Conservation (phyloP, 2,329 filamentous ascomycete genomes). For the Decorospora gaudefroyi region DNA sequence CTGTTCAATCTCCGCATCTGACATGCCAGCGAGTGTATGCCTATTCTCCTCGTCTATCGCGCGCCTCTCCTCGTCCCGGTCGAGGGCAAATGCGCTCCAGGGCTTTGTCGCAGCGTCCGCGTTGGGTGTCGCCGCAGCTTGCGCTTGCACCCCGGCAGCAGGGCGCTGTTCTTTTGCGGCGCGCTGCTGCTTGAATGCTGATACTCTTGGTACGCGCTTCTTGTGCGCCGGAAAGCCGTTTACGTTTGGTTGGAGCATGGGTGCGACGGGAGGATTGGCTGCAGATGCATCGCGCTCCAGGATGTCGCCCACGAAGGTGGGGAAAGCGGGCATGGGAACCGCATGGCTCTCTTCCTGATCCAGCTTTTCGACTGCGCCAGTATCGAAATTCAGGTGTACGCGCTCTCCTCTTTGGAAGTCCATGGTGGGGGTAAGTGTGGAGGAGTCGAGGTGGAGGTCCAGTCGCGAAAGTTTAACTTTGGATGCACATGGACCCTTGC, state of each 20-base stretch:
- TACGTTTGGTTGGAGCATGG: conserved; percentile 59
- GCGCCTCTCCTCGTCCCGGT: conserved; percentile 62
- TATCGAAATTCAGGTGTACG: conserved; percentile 64
- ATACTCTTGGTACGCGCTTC: conserved; percentile 68
- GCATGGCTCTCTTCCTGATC: conserved; percentile 27
- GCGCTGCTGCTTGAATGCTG: conserved; percentile 77
- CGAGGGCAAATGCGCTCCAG: conserved; percentile 19
- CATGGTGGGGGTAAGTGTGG: conserved; percentile 30
- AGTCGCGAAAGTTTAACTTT: conserved; percentile 4
- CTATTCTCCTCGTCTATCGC: conserved; percentile 84
- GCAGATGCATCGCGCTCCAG: conserved; percentile 70
- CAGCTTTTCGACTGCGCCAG: conserved; percentile 54
- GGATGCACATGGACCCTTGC: conserved; percentile 7
- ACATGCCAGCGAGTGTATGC: conserved; percentile 75
- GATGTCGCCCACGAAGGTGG: conserved; percentile 70
- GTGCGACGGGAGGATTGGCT: conserved; percentile 66
- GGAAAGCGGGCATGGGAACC: conserved; percentile 21
- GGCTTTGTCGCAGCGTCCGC: conserved; percentile 19
- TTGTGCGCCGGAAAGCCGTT: conserved; percentile 90
- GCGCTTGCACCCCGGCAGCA: too few species aligned
- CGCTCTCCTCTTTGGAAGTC: conserved; percentile 62
- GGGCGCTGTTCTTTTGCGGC: conserved; percentile 40
- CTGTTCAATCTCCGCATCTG: conserved; percentile 75
- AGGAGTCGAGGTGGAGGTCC: conserved; percentile 5
- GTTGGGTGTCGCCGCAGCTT: conserved; percentile 16